Evolutionary conservation across 2,329 filamentous ascomycete species (phyloP), one percentile per base, ranked within the genome.

Genomic region (Diaporthe sp.): DNA sequence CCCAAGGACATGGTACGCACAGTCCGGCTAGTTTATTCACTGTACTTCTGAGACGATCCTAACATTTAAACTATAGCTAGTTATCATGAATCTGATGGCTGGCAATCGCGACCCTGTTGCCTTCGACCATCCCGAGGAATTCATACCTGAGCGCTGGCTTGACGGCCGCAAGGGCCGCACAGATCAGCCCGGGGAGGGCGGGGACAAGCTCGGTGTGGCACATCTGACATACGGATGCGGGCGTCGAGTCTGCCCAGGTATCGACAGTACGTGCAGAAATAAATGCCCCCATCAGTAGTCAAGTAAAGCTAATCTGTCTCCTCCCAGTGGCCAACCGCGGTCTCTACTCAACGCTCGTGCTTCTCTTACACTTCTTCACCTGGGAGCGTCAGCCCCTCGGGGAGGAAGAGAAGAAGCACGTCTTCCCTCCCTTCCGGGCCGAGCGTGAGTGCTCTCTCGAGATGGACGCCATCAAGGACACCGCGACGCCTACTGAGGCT

Each of bases 1-100:
- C 42, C 61, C 17, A 65, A 31, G 17, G 61, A 65, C 25, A 65
- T 65, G 61, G 61, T 49, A 47, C n/a, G n/a, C n/a, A n/a, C n/a
- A n/a, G n/a, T n/a, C n/a, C n/a, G n/a, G n/a, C n/a, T n/a, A n/a
- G n/a, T n/a, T n/a, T n/a, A n/a, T n/a, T n/a, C n/a, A n/a, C n/a
- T n/a, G 2, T 42, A 4, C 0, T 2, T 13, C 5, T 25, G 28
- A 25, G 7, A 61, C 9, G 4, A 2, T 17, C 7, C 15, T 61
- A 34, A 65, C 9, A 4, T 2, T 15, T 28, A 4, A 22, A 0
- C 6, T 0, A 13, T 1, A 65, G 61, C 61, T 65, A 2, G 28
- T 65, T 0, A 65, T 65, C 61, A 65, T 65, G 61, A 65, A 65
- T 1, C 42, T 65, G 2, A 65, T 65, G 61, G 61, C 42, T 13